Evolutionary conservation across 2,329 filamentous ascomycete species (phyloP).

Genomic region (Sporothrix luriei): DNA sequence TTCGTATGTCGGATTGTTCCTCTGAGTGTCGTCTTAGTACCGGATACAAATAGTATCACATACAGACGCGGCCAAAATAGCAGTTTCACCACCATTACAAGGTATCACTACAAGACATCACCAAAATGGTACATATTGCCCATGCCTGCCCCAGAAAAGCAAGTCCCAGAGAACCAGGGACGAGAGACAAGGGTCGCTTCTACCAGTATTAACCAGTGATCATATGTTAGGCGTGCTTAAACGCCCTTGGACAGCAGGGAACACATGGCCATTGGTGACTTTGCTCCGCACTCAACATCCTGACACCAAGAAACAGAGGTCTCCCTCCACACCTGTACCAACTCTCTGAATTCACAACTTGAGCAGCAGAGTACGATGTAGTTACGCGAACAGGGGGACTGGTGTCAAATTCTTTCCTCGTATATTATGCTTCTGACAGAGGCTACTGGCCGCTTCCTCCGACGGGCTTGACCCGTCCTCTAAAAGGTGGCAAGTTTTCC

Average conservation of each 20-base stretch:
- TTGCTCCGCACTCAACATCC: constrained; percentile 15
- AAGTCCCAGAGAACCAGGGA: constrained; percentile 1
- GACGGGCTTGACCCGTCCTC: too few species aligned
- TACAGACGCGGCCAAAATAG: not conserved
- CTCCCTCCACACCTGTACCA: not conserved
- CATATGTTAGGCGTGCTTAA: not conserved
- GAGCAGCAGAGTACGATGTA: too few species aligned
- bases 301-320: not conserved
- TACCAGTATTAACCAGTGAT: not conserved
- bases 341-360: too few species aligned
- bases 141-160: not conserved
- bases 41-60: not conserved
- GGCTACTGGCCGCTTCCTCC: too few species aligned
- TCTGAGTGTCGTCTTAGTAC: not conserved
- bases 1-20: not conserved
- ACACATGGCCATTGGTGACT: not conserved
- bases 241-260: too few species aligned
- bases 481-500: too few species aligned
- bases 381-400: too few species aligned
- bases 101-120: not conserved
- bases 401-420: too few species aligned
- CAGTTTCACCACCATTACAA: not conserved
- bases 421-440: too few species aligned
- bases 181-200: constrained; percentile 1
- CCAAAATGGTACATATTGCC: not conserved